These are phyloP conservation scores for Talaromyces ruber DNA, from an alignment of 495 filamentous ascomycete genomes.

Conservation along the genomic window DNA sequence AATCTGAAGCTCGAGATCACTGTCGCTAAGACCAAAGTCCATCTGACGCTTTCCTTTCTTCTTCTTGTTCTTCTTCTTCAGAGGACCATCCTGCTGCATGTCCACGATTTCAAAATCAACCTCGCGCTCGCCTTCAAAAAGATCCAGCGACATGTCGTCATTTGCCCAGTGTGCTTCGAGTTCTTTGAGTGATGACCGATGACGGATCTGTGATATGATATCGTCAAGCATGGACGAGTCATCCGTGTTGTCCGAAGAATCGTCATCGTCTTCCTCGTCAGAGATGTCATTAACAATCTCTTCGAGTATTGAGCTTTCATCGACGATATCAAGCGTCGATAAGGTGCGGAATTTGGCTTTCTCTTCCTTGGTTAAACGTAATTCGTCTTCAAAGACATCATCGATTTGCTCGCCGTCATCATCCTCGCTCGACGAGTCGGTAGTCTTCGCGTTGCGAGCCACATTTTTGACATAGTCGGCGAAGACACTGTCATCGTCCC, in stretches of 20 bases:
- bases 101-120: constrained; percentile 79
- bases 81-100: constrained; percentile 51
- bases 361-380: background rate
- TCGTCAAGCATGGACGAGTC: constrained; percentile 1
- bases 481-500: constrained; percentile 43
- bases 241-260: background rate
- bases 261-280: background rate
- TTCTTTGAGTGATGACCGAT: background rate
- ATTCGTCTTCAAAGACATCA: background rate
- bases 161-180: background rate
- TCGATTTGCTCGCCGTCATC: background rate
- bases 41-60: constrained; percentile 34
- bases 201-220: background rate
- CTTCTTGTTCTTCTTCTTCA: constrained; percentile 47
- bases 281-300: background rate
- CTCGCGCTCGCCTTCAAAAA: constrained; percentile 51
- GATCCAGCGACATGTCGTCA: constrained; percentile 49
- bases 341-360: background rate
- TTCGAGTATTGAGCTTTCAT: background rate
- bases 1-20: constrained; percentile 59
- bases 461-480: constrained; percentile 77
- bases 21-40: constrained; percentile 58
- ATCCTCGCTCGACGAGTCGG: background rate
- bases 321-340: background rate
- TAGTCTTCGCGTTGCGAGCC: constrained; percentile 12